Evolutionary conservation across 345 rosid species (phyloP).

Genomic region (Arabidopsis suecica): DNA sequence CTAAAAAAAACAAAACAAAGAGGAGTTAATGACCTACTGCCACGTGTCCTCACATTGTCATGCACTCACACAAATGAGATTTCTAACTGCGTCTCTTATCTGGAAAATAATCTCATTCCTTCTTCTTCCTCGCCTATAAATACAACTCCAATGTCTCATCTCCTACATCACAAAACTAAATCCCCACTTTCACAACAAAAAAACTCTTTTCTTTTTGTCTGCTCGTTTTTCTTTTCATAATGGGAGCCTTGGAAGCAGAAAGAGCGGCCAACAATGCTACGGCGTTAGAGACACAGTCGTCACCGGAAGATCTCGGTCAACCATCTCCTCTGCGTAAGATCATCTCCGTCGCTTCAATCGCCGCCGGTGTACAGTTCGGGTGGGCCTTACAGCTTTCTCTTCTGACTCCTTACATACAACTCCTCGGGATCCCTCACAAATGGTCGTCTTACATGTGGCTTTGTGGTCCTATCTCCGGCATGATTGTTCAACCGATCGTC

Average conservation of each 20-base stretch:
- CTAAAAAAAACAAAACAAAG: no score
- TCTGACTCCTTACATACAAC: slow-evolving; percentile 80
- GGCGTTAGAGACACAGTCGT: not conserved
- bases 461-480: slow-evolving; percentile 85
- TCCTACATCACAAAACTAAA: not conserved
- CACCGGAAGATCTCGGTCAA: not conserved
- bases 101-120: not conserved
- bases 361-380: slow-evolving; percentile 83
- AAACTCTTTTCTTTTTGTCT: not conserved
- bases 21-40: no score
- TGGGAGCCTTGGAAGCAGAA: not conserved
- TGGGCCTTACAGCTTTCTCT: slow-evolving; percentile 90
- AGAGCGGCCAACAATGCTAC: not conserved
- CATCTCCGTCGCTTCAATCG: slow-evolving; percentile 66
- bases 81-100: not conserved
- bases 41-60: no score
- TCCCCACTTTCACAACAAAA: not conserved
- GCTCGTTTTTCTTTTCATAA: not conserved
- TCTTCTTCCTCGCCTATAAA: not conserved
- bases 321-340: slow-evolving; percentile 51
- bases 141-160: not conserved
- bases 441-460: slow-evolving; percentile 89
- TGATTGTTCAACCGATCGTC: slow-evolving; percentile 80
- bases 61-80: no score
- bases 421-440: slow-evolving; percentile 77